phyloP scores from a whole-genome alignment of 495 filamentous ascomycete species.

The Penicillium ochrochloron region DNA sequence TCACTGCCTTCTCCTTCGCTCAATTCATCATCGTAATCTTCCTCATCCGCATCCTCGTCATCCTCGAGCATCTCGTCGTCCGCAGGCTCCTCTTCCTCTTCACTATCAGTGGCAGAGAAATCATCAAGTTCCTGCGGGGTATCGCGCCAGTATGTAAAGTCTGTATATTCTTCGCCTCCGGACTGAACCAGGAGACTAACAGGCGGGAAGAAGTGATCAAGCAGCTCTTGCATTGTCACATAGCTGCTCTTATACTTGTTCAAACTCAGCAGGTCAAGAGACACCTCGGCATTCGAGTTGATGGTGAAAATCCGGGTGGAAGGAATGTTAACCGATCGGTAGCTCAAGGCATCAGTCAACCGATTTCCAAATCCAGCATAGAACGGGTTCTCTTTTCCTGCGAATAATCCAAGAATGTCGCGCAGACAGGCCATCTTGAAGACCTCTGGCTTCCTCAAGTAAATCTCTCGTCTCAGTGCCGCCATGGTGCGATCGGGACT shows the following conservation, averaged over 20 bases:
- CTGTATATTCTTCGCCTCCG: slow-evolving; percentile 84
- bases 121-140: slow-evolving; percentile 73
- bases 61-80: slow-evolving; percentile 49
- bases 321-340: slow-evolving; percentile 93
- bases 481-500: slow-evolving; percentile 95
- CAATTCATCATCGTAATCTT: slow-evolving; percentile 42
- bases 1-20: slow-evolving; percentile 49
- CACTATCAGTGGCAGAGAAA: slow-evolving; percentile 76
- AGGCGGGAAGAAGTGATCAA: slow-evolving; percentile 96
- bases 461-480: slow-evolving; percentile 91
- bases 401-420: slow-evolving; percentile 89
- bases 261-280: slow-evolving; percentile 84
- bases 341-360: slow-evolving; percentile 93
- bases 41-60: slow-evolving; percentile 47
- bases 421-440: slow-evolving; percentile 99
- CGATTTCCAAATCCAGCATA: slow-evolving; percentile 98
- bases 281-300: slow-evolving; percentile 96
- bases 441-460: slow-evolving; percentile 93
- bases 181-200: slow-evolving; percentile 74
- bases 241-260: slow-evolving; percentile 98
- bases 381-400: slow-evolving; percentile 79
- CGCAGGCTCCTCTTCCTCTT: slow-evolving; percentile 54
- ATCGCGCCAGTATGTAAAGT: slow-evolving; percentile 88
- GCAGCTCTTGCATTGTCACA: slow-evolving; percentile 91
- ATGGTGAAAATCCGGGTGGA: slow-evolving; percentile 96